Base-by-base conservation (phyloP, 805 yeast genomes). In the Ogataea angusta region DNA sequence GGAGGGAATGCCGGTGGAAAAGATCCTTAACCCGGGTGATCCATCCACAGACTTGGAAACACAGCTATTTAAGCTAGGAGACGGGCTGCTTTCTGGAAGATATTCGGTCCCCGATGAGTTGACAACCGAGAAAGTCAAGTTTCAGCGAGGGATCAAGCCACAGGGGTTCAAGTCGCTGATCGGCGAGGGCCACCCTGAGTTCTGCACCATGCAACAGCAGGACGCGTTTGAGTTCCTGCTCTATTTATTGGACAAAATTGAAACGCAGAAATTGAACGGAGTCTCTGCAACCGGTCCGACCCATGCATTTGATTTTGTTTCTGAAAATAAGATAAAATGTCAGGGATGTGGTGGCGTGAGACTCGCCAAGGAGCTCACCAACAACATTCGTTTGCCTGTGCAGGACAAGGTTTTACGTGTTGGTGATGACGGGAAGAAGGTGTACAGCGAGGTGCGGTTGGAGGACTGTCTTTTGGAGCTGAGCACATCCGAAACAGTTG, bases 171-270 rank as follows among this genome's bases (percentile, higher is more conserved):
- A 91, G 59, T 67, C 76, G 7, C 66, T 88, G 18, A 69, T 93
- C 38, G 96, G 96, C 3, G 73, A 74, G 36, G 77, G 78, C 26
- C 95, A 93, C 60, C 70, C 70, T 13, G 99, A 93, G 55, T 93
- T 93, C 53, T 71, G 81, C 32, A 81, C 95, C 0, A 85, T 82
- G 72, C 78, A 80, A 51, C 99, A 93, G 59, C 99, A 93, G 61
- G 99, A 93, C 67, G 93, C 98, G 0, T 85, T 81, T 68, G 99
- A 93, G 60, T 93, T 89, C 57, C 75, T 89, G 63, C 63, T 77
- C 5, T 84, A 80, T 57, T 61, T 91, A 7, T 55, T 81, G 21
- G 84, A 82, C 41, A 73, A 76, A 47, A 60, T 89, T 19, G 90
- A 84, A 47, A 58, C 60, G 5, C 60, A 68, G 35, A 64, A 73